Conservation (phyloP, 176 grass and related monocot species). For the Tillandsia leiboldiana region DNA sequence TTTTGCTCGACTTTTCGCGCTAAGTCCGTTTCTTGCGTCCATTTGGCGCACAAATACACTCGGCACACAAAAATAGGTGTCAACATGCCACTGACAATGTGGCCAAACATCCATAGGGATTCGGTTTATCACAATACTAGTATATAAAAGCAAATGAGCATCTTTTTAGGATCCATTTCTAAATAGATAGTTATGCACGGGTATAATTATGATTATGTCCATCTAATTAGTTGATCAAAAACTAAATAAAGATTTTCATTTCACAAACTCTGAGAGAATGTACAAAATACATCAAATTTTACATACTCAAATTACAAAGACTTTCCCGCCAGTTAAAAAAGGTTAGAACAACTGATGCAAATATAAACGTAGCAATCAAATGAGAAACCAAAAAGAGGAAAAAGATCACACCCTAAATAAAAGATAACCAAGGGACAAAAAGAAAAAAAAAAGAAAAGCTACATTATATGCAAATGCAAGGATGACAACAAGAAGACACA, state of each 20-base stretch:
- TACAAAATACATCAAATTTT: neutral
- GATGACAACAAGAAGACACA: neutral
- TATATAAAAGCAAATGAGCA: too few species aligned
- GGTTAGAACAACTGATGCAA: neutral
- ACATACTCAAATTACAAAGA: neutral
- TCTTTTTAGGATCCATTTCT: too few species aligned
- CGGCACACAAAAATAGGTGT: too few species aligned
- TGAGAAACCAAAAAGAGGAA: neutral
- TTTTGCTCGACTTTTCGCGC: too few species aligned
- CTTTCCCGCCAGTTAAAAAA: neutral
- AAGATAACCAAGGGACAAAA: neutral
- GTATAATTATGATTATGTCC: too few species aligned
- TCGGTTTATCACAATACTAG: too few species aligned
- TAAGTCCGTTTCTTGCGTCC: too few species aligned
- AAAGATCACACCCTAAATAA: neutral
- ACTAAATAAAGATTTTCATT: neutral
- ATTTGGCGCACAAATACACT: too few species aligned
- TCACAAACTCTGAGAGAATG: neutral
- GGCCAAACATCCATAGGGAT: too few species aligned
- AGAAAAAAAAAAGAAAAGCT: neutral
- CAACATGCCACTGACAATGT: too few species aligned
- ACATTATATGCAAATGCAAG: slow-evolving; percentile 1
- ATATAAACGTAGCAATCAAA: neutral
- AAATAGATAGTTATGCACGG: too few species aligned
- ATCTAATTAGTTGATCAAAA: neutral